Conservation (phyloP, 2,329 filamentous ascomycete genomes). For the Elsinoe fawcettii region DNA sequence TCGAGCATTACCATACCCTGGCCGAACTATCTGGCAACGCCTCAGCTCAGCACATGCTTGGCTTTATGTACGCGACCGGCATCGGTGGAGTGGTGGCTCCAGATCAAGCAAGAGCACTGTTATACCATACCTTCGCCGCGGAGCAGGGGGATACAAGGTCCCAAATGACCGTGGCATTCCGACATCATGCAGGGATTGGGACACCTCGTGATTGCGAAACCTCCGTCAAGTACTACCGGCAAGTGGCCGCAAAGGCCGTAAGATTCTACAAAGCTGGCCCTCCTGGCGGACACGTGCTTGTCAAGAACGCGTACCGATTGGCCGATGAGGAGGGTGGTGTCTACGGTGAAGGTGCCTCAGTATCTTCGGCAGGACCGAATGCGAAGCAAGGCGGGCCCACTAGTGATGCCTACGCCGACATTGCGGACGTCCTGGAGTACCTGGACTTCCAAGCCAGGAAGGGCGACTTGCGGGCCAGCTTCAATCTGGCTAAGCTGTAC, state of each 20-base stretch:
- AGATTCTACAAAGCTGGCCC: slow-evolving; percentile 81
- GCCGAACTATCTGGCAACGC: slow-evolving; percentile 73
- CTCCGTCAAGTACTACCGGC: slow-evolving; percentile 82
- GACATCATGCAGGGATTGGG: slow-evolving; percentile 77
- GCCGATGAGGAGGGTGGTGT: slow-evolving; percentile 87
- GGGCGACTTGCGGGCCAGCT: slow-evolving; percentile 79
- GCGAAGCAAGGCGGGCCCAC: slow-evolving; percentile 65
- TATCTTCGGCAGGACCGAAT: slow-evolving; percentile 75
- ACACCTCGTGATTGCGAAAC: slow-evolving; percentile 78
- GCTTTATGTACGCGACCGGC: slow-evolving; percentile 90
- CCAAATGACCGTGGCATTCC: slow-evolving; percentile 87
- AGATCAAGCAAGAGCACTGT: slow-evolving; percentile 82
- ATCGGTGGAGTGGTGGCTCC: slow-evolving; percentile 71
- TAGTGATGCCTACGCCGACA: slow-evolving; percentile 73
- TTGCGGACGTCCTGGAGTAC: slow-evolving; percentile 93
- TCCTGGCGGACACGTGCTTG: slow-evolving; percentile 73
- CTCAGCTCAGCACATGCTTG: slow-evolving; percentile 92
- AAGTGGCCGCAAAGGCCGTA: slow-evolving; percentile 88
- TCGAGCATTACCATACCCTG: slow-evolving; percentile 71
- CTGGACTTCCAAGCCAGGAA: slow-evolving; percentile 84
- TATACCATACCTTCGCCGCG: slow-evolving; percentile 93
- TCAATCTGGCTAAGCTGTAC: slow-evolving; percentile 75
- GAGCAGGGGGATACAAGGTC: slow-evolving; percentile 73
- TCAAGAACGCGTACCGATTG: slow-evolving; percentile 72
- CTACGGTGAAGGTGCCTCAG: slow-evolving; percentile 91